A percentile compares a stretch with the other conserved stretches of the same genome.
phyloP scores from a whole-genome alignment of 257 asterid genomes.

The Lycium ferocissimum region DNA sequence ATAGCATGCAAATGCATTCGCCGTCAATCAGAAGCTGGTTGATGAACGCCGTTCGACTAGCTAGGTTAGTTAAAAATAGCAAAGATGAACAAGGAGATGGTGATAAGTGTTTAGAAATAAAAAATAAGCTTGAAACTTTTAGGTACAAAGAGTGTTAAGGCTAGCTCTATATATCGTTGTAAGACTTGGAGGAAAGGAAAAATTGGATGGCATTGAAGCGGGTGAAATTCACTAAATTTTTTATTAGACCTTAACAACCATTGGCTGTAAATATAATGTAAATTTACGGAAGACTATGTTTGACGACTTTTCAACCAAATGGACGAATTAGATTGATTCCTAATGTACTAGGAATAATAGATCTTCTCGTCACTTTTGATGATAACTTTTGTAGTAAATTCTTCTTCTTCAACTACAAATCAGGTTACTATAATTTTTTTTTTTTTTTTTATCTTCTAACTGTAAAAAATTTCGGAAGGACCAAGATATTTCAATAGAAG shows the following conservation, averaged over 20 bases:
- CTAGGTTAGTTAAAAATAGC: neutral
- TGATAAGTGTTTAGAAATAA: neutral
- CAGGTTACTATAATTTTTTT: too few species aligned
- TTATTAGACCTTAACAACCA: neutral
- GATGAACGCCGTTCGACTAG: slow-evolving; percentile 46
- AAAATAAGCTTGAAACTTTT: neutral
- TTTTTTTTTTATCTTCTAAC: too few species aligned
- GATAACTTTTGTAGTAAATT: too few species aligned
- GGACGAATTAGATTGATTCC: too few species aligned
- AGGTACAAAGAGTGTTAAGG: neutral
- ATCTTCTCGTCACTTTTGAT: too few species aligned
- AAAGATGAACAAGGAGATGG: neutral
- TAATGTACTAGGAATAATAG: too few species aligned
- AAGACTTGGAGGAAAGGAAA: neutral
- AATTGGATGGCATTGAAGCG: neutral
- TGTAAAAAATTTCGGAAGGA: too few species aligned
- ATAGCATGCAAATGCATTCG: slow-evolving; percentile 73
- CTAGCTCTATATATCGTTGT: neutral
- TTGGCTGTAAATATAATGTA: neutral
- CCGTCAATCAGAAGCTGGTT: slow-evolving; percentile 59
- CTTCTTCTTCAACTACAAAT: too few species aligned
- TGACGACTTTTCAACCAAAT: too few species aligned
- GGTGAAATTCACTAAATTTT: neutral
- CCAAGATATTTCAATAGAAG: too few species aligned
- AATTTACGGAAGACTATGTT: neutral